phyloP scores from a whole-genome alignment of 2,329 filamentous ascomycete genomes.

The Alternaria gansuensis region DNA sequence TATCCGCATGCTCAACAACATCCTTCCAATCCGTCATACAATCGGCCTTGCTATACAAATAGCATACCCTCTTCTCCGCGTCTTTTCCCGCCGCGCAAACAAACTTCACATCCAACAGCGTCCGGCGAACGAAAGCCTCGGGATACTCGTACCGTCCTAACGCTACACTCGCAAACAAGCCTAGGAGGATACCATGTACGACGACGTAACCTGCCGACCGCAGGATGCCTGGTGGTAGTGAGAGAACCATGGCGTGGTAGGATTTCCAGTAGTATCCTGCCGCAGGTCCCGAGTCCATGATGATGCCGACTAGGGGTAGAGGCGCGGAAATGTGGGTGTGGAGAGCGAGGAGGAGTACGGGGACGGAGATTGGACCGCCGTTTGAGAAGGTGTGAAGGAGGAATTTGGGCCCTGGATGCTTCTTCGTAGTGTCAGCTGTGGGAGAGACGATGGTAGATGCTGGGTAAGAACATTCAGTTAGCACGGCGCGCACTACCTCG shows the following conservation, averaged over 20 bases:
- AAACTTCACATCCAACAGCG: conserved; percentile 14
- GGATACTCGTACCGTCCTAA: conserved; percentile 20
- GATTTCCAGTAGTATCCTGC: conserved; percentile 30
- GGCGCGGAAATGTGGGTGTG: neutral
- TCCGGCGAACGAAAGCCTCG: conserved; percentile 6
- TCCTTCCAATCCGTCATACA: conserved; percentile 62
- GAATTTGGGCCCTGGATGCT: conserved; percentile 12
- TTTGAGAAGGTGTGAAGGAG: conserved; percentile 30
- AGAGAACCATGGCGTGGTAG: conserved; percentile 18
- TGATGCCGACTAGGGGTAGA: conserved; percentile 21
- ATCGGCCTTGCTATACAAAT: conserved; percentile 65
- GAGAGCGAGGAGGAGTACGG: conserved; percentile 15
- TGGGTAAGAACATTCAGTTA: conserved; percentile 15
- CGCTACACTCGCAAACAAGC: conserved; percentile 5
- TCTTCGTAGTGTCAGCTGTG: neutral
- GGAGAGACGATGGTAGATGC: neutral
- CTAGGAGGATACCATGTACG: conserved; percentile 4
- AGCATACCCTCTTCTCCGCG: conserved; percentile 60
- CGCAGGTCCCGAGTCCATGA: conserved; percentile 18
- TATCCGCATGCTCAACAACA: conserved; percentile 60
- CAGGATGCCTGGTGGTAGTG: conserved; percentile 12
- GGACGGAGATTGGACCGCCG: conserved; percentile 21
- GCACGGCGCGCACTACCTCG: conserved; percentile 8
- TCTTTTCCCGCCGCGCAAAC: neutral
- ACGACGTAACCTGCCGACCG: neutral